A percentile compares a stretch with the other conserved stretches of the same genome.
phyloP scores from a whole-genome alignment of 2,329 filamentous ascomycete genomes.

The Fusarium zealandicum region DNA sequence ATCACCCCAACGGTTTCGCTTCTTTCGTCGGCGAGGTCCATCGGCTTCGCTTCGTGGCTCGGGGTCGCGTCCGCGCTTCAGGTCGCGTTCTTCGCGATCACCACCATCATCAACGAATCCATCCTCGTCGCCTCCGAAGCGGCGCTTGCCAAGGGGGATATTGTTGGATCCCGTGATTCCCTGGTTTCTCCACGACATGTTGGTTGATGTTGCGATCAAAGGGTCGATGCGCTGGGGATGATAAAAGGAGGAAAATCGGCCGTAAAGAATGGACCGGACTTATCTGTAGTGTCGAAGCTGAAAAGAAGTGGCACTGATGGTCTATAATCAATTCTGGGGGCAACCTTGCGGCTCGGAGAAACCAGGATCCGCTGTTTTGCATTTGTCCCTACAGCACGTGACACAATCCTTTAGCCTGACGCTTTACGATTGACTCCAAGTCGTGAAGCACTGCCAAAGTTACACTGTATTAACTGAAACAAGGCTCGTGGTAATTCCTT shows the following conservation, averaged over 20 bases:
- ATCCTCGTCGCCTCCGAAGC: conserved; percentile 69
- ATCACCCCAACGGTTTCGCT: conserved; percentile 98
- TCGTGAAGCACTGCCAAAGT: background rate
- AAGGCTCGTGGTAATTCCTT: background rate
- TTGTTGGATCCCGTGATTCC: conserved; percentile 99
- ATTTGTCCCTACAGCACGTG: conserved; percentile 10
- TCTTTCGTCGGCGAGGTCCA: conserved; percentile 89
- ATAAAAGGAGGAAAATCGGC: conserved; percentile 8
- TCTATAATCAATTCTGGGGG: conserved; percentile 21
- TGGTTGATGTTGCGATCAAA: conserved; percentile 26
- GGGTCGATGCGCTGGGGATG: conserved; percentile 4
- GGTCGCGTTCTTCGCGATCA: conserved; percentile 59
- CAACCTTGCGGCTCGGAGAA: conserved; percentile 23
- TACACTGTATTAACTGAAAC: background rate
- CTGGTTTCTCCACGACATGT: conserved; percentile 73
- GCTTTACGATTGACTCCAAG: background rate
- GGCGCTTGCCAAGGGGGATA: conserved; percentile 89
- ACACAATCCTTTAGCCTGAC: background rate
- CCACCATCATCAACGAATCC: conserved; percentile 42
- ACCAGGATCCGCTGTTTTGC: conserved; percentile 3
- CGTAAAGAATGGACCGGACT: conserved; percentile 14
- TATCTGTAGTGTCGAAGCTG: conserved; percentile 19
- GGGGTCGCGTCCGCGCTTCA: conserved; percentile 93
- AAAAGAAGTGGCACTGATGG: conserved; percentile 13
- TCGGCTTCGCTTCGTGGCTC: conserved; percentile 75